phyloP scores from a whole-genome alignment of 1,284 basidiomycete genomes.

The Singerocomus inundabilis region DNA sequence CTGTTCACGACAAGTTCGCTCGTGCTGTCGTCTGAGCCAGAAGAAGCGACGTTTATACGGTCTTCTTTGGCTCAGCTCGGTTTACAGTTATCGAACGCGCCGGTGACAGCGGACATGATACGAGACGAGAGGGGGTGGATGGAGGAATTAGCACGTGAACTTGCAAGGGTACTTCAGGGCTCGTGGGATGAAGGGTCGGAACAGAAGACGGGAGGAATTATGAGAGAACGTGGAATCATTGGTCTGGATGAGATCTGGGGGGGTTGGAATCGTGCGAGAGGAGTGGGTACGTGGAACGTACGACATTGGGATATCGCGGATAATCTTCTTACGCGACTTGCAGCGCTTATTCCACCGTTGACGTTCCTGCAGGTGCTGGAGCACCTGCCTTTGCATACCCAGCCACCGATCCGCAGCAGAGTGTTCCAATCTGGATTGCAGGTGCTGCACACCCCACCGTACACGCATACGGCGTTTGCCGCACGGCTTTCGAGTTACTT shows the following conservation, averaged over 20 bases:
- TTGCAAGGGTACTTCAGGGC: conserved; percentile 73
- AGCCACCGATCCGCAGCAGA: conserved; percentile 66
- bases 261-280: conserved; percentile 93
- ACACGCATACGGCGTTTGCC: conserved; percentile 63
- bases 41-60: conserved; percentile 84
- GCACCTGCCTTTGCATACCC: conserved; percentile 65
- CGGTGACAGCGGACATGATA: conserved; percentile 91
- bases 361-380: conserved; percentile 76
- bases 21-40: conserved; percentile 51
- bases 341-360: conserved; percentile 85
- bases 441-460: conserved; percentile 84
- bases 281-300: conserved; percentile 68
- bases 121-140: conserved; percentile 80
- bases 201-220: conserved; percentile 46
- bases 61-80: conserved; percentile 89
- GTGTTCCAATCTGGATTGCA: conserved; percentile 70
- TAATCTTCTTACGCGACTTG: conserved; percentile 2
- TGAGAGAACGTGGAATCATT: conserved; percentile 74
- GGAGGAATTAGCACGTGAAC: conserved; percentile 81
- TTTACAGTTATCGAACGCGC: conserved; percentile 69
- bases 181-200: conserved; percentile 16
- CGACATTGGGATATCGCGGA: not conserved
- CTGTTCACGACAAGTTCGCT: conserved; percentile 30
- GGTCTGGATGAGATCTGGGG: conserved; percentile 97
- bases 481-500: conserved; percentile 59